Evolutionary conservation across 2,329 filamentous ascomycete genomes (phyloP).

Genomic region (Apiospora kogelbergensis): DNA sequence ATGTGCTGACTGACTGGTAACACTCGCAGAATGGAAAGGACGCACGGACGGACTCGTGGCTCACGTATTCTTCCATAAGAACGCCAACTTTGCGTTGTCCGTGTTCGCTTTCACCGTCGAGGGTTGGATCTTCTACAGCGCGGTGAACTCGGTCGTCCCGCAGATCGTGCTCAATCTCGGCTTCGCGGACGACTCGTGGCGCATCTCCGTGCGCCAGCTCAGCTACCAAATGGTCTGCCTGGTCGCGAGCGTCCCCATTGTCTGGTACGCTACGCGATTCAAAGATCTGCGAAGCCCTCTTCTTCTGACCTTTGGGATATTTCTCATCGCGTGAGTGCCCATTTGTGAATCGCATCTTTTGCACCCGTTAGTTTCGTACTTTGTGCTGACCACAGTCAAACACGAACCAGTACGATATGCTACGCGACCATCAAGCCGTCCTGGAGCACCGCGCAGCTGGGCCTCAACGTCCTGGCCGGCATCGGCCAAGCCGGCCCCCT

Average conservation of each 20-base stretch:
- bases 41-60: constrained; percentile 53
- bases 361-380: too few species aligned
- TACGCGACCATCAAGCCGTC: constrained; percentile 44
- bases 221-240: constrained; percentile 41
- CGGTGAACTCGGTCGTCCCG: constrained; percentile 49
- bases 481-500: constrained; percentile 51
- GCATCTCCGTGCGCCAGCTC: constrained; percentile 48
- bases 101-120: constrained; percentile 57
- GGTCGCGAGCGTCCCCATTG: constrained; percentile 42
- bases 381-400: too few species aligned
- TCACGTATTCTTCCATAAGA: constrained; percentile 53
- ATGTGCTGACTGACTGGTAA: not conserved
- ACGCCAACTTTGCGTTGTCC: constrained; percentile 54
- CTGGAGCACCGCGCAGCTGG: constrained; percentile 46
- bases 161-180: constrained; percentile 49
- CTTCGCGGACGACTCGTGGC: constrained; percentile 46
- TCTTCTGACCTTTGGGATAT: constrained; percentile 45
- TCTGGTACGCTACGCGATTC: constrained; percentile 44
- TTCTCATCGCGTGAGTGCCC: constrained; percentile 46
- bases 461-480: constrained; percentile 46
- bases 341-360: too few species aligned
- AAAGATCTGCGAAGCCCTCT: constrained; percentile 50
- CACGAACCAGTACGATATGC: constrained; percentile 41
- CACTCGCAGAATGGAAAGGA: constrained; percentile 51
- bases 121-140: constrained; percentile 58